Conservation (phyloP, 345 rosid genomes). For the Mallotus nudiflorus region DNA sequence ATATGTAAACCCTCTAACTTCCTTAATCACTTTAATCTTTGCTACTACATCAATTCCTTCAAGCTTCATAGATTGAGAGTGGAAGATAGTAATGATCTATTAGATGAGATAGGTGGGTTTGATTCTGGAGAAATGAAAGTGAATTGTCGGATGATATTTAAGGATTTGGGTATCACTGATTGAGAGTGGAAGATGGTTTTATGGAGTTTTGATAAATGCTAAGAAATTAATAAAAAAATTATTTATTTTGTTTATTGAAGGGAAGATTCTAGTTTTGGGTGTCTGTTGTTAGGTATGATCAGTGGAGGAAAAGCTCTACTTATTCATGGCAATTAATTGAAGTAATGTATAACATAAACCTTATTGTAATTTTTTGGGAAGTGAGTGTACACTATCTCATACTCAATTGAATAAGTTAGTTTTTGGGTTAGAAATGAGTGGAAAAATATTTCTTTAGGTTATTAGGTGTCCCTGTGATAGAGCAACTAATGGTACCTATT, state of each 20-base stretch:
- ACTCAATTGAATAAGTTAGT: no score
- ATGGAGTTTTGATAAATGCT: slow-evolving; percentile 35
- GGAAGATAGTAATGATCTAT: slow-evolving; percentile 48
- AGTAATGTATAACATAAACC: no score
- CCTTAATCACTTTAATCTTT: slow-evolving; percentile 91
- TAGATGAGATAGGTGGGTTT: slow-evolving; percentile 32
- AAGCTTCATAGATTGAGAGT: slow-evolving; percentile 69
- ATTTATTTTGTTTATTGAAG: slow-evolving; percentile 9
- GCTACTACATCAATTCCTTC: slow-evolving; percentile 67
- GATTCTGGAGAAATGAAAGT: slow-evolving; percentile 14
- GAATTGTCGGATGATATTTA: neutral
- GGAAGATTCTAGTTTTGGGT: no score
- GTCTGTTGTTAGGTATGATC: no score
- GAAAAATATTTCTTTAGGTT: no score
- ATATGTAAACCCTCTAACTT: slow-evolving; percentile 76
- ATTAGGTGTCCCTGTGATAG: no score
- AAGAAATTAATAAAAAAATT: slow-evolving; percentile 42
- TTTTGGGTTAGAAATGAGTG: no score
- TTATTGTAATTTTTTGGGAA: no score
- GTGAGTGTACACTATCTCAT: no score
- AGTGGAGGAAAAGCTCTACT: no score
- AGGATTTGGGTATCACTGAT: neutral
- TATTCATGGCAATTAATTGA: no score
- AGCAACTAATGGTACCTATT: no score
- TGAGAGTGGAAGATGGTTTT: slow-evolving; percentile 13